Evolutionary conservation across 177 flowering plant species (phyloP).

Genomic region (Vitis hybrid): DNA sequence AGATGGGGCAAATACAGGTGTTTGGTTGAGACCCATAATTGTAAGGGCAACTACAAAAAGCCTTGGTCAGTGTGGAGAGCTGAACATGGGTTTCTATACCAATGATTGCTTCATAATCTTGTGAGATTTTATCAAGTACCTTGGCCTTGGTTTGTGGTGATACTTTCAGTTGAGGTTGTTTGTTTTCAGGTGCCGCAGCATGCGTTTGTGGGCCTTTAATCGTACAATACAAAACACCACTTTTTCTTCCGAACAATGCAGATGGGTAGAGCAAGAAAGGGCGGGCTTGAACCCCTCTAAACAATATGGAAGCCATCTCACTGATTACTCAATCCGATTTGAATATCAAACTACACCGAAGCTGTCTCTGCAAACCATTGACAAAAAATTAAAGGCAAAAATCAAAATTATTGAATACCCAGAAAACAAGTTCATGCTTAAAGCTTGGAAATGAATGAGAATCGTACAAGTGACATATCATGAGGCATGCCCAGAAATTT

Average conservation of each 20-base stretch:
- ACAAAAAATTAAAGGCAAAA: no score
- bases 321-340: neutral
- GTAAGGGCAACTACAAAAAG: constrained; percentile 81
- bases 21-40: constrained; percentile 84
- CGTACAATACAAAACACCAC: constrained; percentile 44
- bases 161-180: constrained; percentile 20
- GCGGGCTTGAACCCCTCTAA: constrained; percentile 47
- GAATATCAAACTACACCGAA: no score
- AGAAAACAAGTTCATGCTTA: no score
- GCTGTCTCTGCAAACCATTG: no score
- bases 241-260: constrained; percentile 36
- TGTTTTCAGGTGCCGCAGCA: constrained; percentile 41
- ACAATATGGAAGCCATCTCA: constrained; percentile 58
- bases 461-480: no score
- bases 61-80: constrained; percentile 79
- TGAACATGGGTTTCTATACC: constrained; percentile 98
- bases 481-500: no score
- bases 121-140: constrained; percentile 32
- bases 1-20: constrained; percentile 75
- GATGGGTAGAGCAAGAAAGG: constrained; percentile 38
- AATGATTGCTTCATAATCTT: constrained; percentile 76
- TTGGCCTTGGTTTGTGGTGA: constrained; percentile 21
- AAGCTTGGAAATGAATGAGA: no score
- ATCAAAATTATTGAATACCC: no score
- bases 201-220: constrained; percentile 36